These are phyloP conservation scores for Penicillium sp. DNA, from an alignment of 2,329 filamentous ascomycete species.

Conservation along the genomic window DNA sequence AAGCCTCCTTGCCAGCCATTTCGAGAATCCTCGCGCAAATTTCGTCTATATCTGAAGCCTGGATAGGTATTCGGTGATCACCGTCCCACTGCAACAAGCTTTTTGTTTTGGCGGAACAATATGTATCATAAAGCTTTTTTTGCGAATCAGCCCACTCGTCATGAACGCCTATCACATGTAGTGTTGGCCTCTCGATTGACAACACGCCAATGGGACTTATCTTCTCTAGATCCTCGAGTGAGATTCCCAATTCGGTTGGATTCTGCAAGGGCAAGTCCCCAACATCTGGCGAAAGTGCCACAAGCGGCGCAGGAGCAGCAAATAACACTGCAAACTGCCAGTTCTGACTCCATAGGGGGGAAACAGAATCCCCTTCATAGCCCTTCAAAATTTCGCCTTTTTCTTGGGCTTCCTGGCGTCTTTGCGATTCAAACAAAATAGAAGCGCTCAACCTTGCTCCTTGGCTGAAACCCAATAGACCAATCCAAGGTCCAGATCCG, in stretches of 20 bases:
- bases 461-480: constrained; percentile 66
- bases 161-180: constrained; percentile 68
- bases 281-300: constrained; percentile 41
- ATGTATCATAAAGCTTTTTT: constrained; percentile 33
- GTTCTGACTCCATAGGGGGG: constrained; percentile 31
- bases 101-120: constrained; percentile 58
- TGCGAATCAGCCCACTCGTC: constrained; percentile 45
- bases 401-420: background rate
- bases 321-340: constrained; percentile 65
- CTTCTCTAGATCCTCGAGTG: background rate
- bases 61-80: constrained; percentile 70
- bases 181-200: constrained; percentile 59
- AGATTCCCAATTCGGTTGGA: background rate
- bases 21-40: background rate
- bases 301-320: constrained; percentile 62
- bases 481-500: constrained; percentile 61
- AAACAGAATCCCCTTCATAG: background rate
- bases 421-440: constrained; percentile 62
- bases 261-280: constrained; percentile 34
- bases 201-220: background rate
- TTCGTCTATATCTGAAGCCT: constrained; percentile 33
- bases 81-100: constrained; percentile 73
- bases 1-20: background rate
- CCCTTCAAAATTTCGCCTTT: background rate
- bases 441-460: constrained; percentile 64